Base-by-base conservation (phyloP, 129 eudicot genomes). In the Oenanthe sinensis region DNA sequence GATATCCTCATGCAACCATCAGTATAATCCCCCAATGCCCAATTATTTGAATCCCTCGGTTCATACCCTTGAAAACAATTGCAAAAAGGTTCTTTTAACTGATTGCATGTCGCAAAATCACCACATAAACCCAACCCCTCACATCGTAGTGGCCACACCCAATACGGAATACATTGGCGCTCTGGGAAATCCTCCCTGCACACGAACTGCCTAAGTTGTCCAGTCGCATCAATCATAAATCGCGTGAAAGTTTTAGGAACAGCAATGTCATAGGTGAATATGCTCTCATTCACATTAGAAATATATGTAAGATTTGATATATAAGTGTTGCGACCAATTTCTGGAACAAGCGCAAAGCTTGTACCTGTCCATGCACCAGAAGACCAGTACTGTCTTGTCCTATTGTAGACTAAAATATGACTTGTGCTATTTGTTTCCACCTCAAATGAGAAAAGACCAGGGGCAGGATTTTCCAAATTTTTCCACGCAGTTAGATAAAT, bases 401-500 rank as follows among this genome's bases (percentile, higher is more conserved):
- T 12, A 20, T 58, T 40, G 52, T 67, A 77, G 15, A 77, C 20
- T 55, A 77, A 54, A 40, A 19, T 39, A 70, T 19, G 48, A 60
- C 71, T 58, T 22, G 52, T 55, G 26, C 71, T 70, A 45, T 55
- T 77, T 12, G 36, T 26, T 43, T 63, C 80, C 33, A 78, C 74
- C 43, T 78, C 58, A n/a, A 78, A 46, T n/a, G 80, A 78, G 60
- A 78, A 78, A 2, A 12, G 22, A 26, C 80, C 55, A 16, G 81
- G 6, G 19, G 84, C 69, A 33, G 86, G 86, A 76, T 84, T 62
- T 44, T 76, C 81, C 33, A 20, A n/a, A 76, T 78, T 76, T 79
- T 42, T 80, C 86, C 86, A 84, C 4, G 86, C 76, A n/a, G 86
- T 84, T 72, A 80, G 48, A 28, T 49, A 42, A 24, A 16, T 43